Evolutionary conservation across 2,329 filamentous ascomycete genomes (phyloP), one percentile per base, ranked within the genome.

Genomic region (Botryotinia convoluta): DNA sequence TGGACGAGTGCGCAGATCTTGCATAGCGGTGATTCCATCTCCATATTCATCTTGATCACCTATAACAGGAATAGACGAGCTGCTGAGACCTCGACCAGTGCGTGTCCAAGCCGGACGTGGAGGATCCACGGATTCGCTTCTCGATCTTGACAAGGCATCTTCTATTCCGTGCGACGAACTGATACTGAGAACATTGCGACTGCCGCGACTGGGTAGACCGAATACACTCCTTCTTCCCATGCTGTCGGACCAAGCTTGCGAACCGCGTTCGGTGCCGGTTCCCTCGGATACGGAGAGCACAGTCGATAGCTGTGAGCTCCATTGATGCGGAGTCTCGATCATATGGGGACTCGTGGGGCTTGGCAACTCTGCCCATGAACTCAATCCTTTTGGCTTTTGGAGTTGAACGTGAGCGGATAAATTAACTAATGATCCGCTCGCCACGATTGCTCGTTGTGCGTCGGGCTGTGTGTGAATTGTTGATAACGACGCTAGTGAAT

Each of bases 261-360:
- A 88, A 26, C 75, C 75, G 57, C 82, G 83, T 57, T 84, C 83
- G 45, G 85, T 89, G 51, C 82, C 84, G 32, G 35, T 59, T 61
- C 81, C 84, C 75, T 91, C 89, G 78, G 87, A 88, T 79, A 90
- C 89, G 48, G 89, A 91, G 81, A 87, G 83, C 74, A 91, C 89
- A 62, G 89, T 90, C 57, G 89, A 91, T 60, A 91, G 84, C 80
- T 90, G 88, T 62, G 87, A 87, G 81, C 88, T 90, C 88, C 88
- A 90, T 85, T 87, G 87, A 78, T 89, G 88, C 72, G 85, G 84
- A 74, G 84, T 81, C 64, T 84, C 79, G 76, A 86, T 78, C 84
- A 88, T 87, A 77, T 80, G 82, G 77, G 80, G 78, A 73, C 79
- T 79, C 74, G 77, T 76, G 73, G 73, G 75, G 71, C 75, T 73